Base-by-base conservation (phyloP, 73 alveolate genomes). In the Blepharisma stoltei region DNA sequence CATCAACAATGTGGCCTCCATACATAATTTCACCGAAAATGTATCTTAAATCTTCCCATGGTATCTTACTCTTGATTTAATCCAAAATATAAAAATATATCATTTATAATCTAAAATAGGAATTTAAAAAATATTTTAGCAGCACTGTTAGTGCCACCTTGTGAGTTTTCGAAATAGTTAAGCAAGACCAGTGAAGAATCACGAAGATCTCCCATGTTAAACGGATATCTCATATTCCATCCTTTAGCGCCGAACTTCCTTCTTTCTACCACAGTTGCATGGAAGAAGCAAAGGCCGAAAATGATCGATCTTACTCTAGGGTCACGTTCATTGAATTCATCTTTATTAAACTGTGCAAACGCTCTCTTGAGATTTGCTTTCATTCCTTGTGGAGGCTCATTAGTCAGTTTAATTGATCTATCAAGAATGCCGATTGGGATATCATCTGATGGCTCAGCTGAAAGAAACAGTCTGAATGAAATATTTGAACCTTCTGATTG, bases 1-100 rank as follows among this genome's bases (percentile, higher is more conserved):
- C 99, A 90, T 98, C 99, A 44, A 96, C 99, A 79, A 98, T 98
- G 86, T 98, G 99, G 37, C 99, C 99, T 43, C 99, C 99, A 78
- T 98, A 98, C 99, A 98, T 98, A 86, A 98, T 98, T 91, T 98
- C 99, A 48, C 99, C 99, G 78, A 97, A 96, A 78, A 98, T 95
- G 89, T 97, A 98, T 81, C 91, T 77, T 70, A 84, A 54, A 45
- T 84, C 91, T 20, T 79, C 89, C 91, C 91, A 84, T 6, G 91
- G 91, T 8, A 84, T 71, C 82, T 84, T n/a, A n/a, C n/a, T n/a
- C n/a, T n/a, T n/a, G n/a, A n/a, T n/a, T n/a, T n/a, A n/a, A n/a
- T n/a, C n/a, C n/a, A n/a, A n/a, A n/a, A n/a, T n/a, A n/a, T n/a
- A n/a, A n/a, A n/a, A n/a, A n/a, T n/a, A n/a, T n/a, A n/a, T n/a